A percentile compares a stretch with the other conserved stretches of the same genome.
Conservation (phyloP, 2,329 filamentous ascomycete species). For the Fusarium incarnatum region DNA sequence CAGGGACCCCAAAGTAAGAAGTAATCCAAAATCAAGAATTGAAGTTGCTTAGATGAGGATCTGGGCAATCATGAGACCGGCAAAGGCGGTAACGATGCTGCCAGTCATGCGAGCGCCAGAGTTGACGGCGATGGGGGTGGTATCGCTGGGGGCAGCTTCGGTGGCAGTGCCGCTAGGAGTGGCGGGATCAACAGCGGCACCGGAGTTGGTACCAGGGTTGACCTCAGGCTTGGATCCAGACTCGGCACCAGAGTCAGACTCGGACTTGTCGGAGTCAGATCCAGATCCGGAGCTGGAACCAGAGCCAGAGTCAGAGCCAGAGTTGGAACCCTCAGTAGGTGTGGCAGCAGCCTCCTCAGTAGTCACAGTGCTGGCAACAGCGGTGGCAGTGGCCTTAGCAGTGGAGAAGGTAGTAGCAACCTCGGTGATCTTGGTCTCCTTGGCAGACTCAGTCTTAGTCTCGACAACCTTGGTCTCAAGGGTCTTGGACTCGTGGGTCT, state of each 20-base stretch:
- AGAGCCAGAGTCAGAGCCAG: no score
- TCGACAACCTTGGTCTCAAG: background rate
- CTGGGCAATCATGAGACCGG: slow-evolving; percentile 47
- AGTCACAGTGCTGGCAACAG: slow-evolving; percentile 11
- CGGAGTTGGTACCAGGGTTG: slow-evolving; percentile 10
- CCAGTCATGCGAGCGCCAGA: slow-evolving; percentile 47
- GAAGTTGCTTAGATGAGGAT: slow-evolving; percentile 47
- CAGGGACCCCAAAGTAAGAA: slow-evolving; percentile 28
- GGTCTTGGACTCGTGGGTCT: slow-evolving; percentile 14
- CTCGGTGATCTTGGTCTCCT: slow-evolving; percentile 10
- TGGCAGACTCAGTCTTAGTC: slow-evolving; percentile 10
- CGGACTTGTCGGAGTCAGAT: slow-evolving; percentile 4
- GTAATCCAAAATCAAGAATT: slow-evolving; percentile 45
- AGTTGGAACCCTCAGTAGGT: slow-evolving; percentile 14
- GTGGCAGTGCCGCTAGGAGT: slow-evolving; percentile 23
- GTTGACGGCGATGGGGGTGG: slow-evolving; percentile 40
- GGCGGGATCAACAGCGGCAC: slow-evolving; percentile 22
- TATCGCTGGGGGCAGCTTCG: background rate
- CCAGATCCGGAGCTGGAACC: slow-evolving; percentile 14
- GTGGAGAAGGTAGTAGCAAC: slow-evolving; percentile 15
- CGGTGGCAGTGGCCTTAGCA: slow-evolving; percentile 30
- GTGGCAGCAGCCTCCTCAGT: slow-evolving; percentile 23
- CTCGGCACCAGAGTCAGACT: background rate
- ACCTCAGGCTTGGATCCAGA: background rate
- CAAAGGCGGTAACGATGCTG: slow-evolving; percentile 46